A percentile compares a stretch with the other conserved stretches of the same genome.
phyloP scores from a whole-genome alignment of 352 stramenopile species.

The Ophiocytium majus region DNA sequence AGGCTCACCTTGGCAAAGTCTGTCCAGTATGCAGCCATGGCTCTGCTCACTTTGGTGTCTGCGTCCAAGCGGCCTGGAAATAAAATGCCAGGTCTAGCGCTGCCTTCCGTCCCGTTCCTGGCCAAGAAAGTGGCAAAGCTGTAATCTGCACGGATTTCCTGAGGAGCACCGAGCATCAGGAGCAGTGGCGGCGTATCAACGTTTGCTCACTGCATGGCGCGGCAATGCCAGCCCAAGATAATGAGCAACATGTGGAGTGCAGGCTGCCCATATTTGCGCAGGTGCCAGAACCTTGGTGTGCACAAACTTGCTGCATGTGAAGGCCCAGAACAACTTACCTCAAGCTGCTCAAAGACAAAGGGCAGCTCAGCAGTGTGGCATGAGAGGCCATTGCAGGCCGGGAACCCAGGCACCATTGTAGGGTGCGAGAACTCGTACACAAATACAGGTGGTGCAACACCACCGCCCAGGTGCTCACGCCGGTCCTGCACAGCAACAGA shows the following conservation, averaged over 20 bases:
- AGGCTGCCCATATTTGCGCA: neutral
- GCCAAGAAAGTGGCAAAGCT: neutral
- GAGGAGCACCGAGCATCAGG: no score
- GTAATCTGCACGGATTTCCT: neutral
- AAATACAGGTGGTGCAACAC: slow-evolving; percentile 35
- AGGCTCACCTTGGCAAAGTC: slow-evolving; percentile 39
- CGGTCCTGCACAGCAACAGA: slow-evolving; percentile 36
- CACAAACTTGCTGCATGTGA: slow-evolving; percentile 10
- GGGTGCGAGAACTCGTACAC: slow-evolving; percentile 59
- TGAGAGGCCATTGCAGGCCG: slow-evolving; percentile 47
- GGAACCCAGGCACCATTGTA: slow-evolving; percentile 52
- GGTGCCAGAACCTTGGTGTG: neutral
- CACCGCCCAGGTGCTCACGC: neutral
- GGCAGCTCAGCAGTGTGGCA: slow-evolving; percentile 59
- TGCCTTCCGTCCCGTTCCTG: neutral
- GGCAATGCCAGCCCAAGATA: no score
- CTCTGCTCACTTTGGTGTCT: slow-evolving; percentile 27
- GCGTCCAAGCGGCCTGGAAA: neutral
- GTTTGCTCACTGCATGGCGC: no score
- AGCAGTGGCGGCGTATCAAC: no score
- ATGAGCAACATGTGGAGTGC: neutral
- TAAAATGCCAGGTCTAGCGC: neutral
- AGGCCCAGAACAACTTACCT: slow-evolving; percentile 25
- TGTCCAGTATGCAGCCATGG: slow-evolving; percentile 47
- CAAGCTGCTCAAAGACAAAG: slow-evolving; percentile 57